A percentile compares a stretch with the other conserved stretches of the same genome.
These are phyloP conservation scores for Symmetrospora coprosmae DNA, from an alignment of 768 basidiomycete species.

Conservation along the genomic window DNA sequence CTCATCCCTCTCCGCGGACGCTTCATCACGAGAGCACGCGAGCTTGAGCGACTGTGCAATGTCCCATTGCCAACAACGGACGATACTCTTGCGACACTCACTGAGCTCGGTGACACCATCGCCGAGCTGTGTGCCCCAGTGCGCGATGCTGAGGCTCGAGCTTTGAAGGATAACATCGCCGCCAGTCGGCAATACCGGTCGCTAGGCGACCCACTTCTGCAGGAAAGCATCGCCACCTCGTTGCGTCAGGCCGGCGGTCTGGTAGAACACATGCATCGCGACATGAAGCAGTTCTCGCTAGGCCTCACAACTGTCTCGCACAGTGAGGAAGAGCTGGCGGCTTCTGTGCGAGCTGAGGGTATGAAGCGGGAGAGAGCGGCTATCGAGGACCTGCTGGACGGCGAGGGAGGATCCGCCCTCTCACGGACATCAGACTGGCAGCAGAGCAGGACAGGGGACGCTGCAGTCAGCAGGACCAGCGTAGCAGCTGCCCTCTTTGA, in stretches of 20 bases:
- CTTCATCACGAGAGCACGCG: too few relatives aligned
- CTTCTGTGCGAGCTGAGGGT: not conserved
- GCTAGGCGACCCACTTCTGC: too few relatives aligned
- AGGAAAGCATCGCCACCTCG: too few relatives aligned
- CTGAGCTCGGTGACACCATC: not conserved
- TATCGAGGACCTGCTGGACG: not conserved
- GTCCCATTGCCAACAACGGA: too few relatives aligned
- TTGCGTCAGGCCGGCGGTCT: too few relatives aligned
- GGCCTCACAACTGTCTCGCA: not conserved
- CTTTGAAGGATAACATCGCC: not conserved
- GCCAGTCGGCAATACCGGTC: not conserved
- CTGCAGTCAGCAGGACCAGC: not conserved
- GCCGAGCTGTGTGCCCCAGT: constrained; percentile 7
- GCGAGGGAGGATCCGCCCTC: not conserved
- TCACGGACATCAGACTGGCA: not conserved
- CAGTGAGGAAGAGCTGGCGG: not conserved
- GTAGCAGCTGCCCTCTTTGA: not conserved
- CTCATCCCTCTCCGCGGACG: too few relatives aligned
- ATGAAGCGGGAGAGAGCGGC: not conserved
- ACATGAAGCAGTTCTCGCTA: not conserved
- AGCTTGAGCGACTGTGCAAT: too few relatives aligned
- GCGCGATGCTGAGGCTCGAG: not conserved
- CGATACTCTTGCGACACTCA: too few relatives aligned
- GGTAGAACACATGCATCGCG: not conserved
- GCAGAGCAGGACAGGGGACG: too few relatives aligned